Evolutionary conservation across 225 moss, liverwort and hornwort species (phyloP).

Genomic region (Rhytidiadelphus loreus): DNA sequence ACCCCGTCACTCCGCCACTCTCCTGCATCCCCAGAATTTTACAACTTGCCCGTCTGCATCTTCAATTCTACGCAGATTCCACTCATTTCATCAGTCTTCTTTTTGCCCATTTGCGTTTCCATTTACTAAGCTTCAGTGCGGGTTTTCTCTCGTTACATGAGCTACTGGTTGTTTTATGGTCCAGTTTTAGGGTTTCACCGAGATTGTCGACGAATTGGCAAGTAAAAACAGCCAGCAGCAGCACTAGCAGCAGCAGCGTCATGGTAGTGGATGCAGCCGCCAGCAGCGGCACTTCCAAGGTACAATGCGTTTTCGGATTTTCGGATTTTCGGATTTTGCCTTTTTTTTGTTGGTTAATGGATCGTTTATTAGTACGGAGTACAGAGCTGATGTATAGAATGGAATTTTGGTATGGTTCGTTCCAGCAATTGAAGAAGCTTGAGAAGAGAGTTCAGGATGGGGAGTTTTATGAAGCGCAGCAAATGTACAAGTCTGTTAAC

Average conservation of each 20-base stretch:
- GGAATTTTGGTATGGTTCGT: background rate
- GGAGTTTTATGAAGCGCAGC: slow-evolving; percentile 93
- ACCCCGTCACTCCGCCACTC: background rate
- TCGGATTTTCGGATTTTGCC: background rate
- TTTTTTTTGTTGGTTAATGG: too few relatives aligned
- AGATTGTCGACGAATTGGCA: background rate
- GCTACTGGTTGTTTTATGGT: background rate
- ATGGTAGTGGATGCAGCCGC: slow-evolving; percentile 26
- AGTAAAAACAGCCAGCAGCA: background rate
- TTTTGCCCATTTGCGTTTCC: background rate
- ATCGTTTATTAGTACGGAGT: background rate
- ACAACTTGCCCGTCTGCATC: background rate
- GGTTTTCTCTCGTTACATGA: background rate
- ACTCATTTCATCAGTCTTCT: background rate
- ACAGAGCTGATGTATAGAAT: background rate
- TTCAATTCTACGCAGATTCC: background rate
- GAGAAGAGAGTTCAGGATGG: slow-evolving; percentile 77
- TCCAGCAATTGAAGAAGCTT: slow-evolving; percentile 59
- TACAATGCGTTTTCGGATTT: background rate
- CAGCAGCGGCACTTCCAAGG: slow-evolving; percentile 34
- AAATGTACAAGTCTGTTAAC: slow-evolving; percentile 83
- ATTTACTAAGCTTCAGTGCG: background rate
- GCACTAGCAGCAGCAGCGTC: background rate
- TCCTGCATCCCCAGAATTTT: background rate
- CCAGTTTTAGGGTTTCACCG: background rate